A percentile compares a stretch with the other conserved stretches of the same genome.
phyloP scores from a whole-genome alignment of 192 early-diverging fungal species.

The Coemansia sp. region DNA sequence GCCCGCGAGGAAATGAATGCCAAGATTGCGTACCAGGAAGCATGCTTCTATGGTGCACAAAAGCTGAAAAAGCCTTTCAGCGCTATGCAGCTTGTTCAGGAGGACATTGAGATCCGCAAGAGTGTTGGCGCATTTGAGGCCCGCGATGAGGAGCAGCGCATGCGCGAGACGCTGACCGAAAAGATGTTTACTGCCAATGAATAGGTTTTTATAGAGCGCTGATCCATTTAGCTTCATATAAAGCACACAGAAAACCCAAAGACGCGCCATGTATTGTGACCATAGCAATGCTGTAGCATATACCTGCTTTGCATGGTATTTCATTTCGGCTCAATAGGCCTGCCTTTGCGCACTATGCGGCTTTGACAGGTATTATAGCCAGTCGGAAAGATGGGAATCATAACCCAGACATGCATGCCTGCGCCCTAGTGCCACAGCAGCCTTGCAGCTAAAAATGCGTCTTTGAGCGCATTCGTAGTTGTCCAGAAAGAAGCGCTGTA shows the following conservation, averaged over 20 bases:
- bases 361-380: no score
- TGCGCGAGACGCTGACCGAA: conserved; percentile 25
- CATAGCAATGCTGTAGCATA: no score
- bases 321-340: no score
- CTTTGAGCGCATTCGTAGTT: no score
- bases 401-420: not conserved
- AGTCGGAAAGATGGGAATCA: no score
- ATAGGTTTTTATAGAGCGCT: not conserved
- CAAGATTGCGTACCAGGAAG: conserved; percentile 62
- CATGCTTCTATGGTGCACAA: conserved; percentile 35
- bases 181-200: conserved; percentile 32
- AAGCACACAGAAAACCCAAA: not conserved
- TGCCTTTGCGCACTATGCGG: no score
- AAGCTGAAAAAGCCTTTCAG: conserved; percentile 48
- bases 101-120: conserved; percentile 21
- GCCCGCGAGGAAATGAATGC: conserved; percentile 73
- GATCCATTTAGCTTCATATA: conserved; percentile 1
- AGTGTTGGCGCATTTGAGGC: conserved; percentile 17
- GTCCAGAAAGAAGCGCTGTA: no score
- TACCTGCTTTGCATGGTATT: no score
- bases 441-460: no score
- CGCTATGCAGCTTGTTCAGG: conserved; percentile 23
- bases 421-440: not conserved
- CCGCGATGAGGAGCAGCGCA: conserved; percentile 33
- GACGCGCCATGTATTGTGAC: no score